Conservation (phyloP, 2,329 filamentous ascomycete genomes). For the Raffaelea ambrosiae region DNA sequence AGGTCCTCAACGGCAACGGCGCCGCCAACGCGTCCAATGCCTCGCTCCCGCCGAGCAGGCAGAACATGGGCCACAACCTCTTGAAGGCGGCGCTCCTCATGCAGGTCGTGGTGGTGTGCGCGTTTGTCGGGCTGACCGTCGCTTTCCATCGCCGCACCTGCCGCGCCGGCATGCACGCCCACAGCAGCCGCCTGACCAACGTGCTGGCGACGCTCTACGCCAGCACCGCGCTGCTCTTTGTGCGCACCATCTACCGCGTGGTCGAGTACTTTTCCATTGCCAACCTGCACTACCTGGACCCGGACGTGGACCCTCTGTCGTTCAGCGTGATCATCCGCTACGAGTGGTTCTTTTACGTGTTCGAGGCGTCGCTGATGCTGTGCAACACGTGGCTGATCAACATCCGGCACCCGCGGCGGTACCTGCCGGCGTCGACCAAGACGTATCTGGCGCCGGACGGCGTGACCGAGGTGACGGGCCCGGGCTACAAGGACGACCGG, state of each 20-base stretch:
- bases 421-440: constrained; percentile 38
- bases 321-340: constrained; percentile 43
- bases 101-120: constrained; percentile 43
- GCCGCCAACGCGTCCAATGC: constrained; percentile 39
- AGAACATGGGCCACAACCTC: constrained; percentile 33
- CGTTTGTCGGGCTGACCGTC: constrained; percentile 39
- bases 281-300: constrained; percentile 46
- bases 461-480: constrained; percentile 36
- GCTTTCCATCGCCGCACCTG: constrained; percentile 39
- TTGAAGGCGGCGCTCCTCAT: constrained; percentile 43
- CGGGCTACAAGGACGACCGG: constrained; percentile 40
- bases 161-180: constrained; percentile 24
- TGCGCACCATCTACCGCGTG: constrained; percentile 48
- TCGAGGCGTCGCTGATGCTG: constrained; percentile 46
- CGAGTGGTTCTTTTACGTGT: constrained; percentile 52
- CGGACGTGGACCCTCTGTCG: constrained; percentile 44
- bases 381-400: constrained; percentile 42
- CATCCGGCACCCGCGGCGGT: constrained; percentile 39
- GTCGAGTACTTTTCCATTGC: constrained; percentile 50
- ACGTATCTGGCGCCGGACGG: constrained; percentile 43
- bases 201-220: constrained; percentile 41
- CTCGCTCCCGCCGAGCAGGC: constrained; percentile 25
- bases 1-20: constrained; percentile 39
- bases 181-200: constrained; percentile 21
- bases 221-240: constrained; percentile 38